Conservation (phyloP, 208 protist species). For the Trypanosoma brucei region DNA sequence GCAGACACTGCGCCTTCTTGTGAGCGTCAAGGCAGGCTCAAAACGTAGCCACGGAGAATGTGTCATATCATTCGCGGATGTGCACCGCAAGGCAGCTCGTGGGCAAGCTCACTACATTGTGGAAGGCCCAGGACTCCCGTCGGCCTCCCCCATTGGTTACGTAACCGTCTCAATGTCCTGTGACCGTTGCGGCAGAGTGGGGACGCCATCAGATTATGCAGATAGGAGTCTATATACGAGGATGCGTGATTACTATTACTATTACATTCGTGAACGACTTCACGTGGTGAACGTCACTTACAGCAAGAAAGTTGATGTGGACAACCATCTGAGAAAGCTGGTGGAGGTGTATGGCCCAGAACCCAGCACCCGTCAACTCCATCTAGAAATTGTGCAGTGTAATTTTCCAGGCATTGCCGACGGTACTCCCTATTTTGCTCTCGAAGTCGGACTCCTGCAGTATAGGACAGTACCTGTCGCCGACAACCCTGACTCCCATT, state of each 20-base stretch:
- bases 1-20: conserved; percentile 39
- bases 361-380: conserved; percentile 46
- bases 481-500: conserved; percentile 43
- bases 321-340: conserved; percentile 53
- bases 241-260: conserved; percentile 63
- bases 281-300: conserved; percentile 57
- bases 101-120: conserved; percentile 66
- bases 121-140: conserved; percentile 27
- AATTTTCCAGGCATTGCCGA: conserved; percentile 19
- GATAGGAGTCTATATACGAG: conserved; percentile 43
- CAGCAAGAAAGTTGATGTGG: conserved; percentile 57
- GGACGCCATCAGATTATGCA: conserved; percentile 23
- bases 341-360: conserved; percentile 72
- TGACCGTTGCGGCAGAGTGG: conserved; percentile 41
- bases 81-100: conserved; percentile 45
- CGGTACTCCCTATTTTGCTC: conserved; percentile 11
- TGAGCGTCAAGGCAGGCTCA: conserved; percentile 40
- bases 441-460: conserved; percentile 44
- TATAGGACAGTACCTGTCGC: conserved; percentile 46
- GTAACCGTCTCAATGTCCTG: conserved; percentile 58
- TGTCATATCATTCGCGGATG: conserved; percentile 47
- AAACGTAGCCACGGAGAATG: conserved; percentile 46
- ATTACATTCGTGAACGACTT: conserved; percentile 60
- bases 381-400: conserved; percentile 47
- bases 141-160: conserved; percentile 47